Evolutionary conservation across 176 grass and related monocot species (phyloP).

Genomic region (Eragrostis curvula): DNA sequence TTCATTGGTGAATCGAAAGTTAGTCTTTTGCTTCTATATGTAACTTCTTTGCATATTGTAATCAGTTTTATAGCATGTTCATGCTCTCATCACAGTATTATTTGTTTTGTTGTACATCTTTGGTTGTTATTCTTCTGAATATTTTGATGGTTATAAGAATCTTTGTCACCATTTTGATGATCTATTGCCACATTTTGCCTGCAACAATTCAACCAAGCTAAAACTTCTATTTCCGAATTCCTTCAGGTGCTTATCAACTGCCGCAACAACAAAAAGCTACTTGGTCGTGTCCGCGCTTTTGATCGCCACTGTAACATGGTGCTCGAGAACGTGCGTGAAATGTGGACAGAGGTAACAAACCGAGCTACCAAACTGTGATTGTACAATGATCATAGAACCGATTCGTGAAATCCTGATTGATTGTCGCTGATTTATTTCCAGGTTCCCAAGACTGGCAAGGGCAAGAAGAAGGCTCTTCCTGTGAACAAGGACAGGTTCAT

Average conservation of each 20-base stretch:
- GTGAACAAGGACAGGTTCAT: conserved; percentile 89
- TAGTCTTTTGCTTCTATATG: not conserved
- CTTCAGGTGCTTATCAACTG: conserved; percentile 80
- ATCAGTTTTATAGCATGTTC: not conserved
- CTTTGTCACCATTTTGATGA: not conserved
- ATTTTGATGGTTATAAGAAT: conserved; percentile 1
- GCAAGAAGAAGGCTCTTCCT: conserved; percentile 78
- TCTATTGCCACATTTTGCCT: not conserved
- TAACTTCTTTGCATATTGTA: not conserved
- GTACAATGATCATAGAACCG: not conserved
- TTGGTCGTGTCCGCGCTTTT: conserved; percentile 75
- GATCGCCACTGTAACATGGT: conserved; percentile 92
- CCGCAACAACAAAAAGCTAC: conserved; percentile 78
- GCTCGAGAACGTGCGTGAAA: conserved; percentile 74
- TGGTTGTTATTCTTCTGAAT: not conserved
- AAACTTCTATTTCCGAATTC: not conserved
- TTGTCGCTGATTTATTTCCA: conserved; percentile 37
- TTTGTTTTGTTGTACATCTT: not conserved
- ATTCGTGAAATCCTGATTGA: not conserved
- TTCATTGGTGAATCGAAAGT: not conserved
- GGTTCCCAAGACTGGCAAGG: conserved; percentile 80
- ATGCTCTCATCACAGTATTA: not conserved
- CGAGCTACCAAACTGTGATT: not conserved
- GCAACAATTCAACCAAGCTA: not conserved
- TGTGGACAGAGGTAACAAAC: conserved; percentile 78